Evolutionary conservation across 371 early-diverging fungal genomes (phyloP), one percentile per base, ranked within the genome.

Genomic region (Blakeslea trispora): DNA sequence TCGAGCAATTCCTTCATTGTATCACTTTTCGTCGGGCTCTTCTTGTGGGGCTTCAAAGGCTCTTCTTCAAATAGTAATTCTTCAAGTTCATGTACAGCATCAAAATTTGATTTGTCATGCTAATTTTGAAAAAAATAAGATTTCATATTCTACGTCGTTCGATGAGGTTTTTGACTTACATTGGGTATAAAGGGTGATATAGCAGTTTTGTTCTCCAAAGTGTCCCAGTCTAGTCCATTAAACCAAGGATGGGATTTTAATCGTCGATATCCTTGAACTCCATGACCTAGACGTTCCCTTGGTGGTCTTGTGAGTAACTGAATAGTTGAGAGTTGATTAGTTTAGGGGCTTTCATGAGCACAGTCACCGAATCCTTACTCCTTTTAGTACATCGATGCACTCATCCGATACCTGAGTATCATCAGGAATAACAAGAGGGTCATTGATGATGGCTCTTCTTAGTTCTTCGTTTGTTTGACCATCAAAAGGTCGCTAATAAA

Each of bases 61-160:
- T 90, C 89, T 31, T 95, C 94, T 59, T 96, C 97, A 52, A 94
- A 72, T 39, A 96, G 66, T 31, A 95, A 70, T 60, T 98, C 98
- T 57, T 97, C 97, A 1, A 96, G 79, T 50, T 97, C 97, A 66
- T 93, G 91, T 10, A 93, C 91, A 18, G 93, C 93, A 73, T 98
- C 97, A 79, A 96, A 98, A 61, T 93, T 93, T 55, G 85, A 74
- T 63, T 77, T 63, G 43, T 89, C 79, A 22, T 72, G 71, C 61
- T 80, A 68, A 48, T 64, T 31, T 60, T 64, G 50, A 67, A n/a
- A n/a, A n/a, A n/a, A n/a, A n/a, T n/a, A n/a, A n/a, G n/a, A n/a
- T n/a, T n/a, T n/a, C n/a, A n/a, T n/a, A n/a, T n/a, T n/a, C n/a
- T n/a, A n/a, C n/a, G n/a, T n/a, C n/a, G n/a, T n/a, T n/a, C n/a